Evolutionary conservation across 805 yeast genomes (phyloP).

Genomic region (Pichia nanzhaoensis): DNA sequence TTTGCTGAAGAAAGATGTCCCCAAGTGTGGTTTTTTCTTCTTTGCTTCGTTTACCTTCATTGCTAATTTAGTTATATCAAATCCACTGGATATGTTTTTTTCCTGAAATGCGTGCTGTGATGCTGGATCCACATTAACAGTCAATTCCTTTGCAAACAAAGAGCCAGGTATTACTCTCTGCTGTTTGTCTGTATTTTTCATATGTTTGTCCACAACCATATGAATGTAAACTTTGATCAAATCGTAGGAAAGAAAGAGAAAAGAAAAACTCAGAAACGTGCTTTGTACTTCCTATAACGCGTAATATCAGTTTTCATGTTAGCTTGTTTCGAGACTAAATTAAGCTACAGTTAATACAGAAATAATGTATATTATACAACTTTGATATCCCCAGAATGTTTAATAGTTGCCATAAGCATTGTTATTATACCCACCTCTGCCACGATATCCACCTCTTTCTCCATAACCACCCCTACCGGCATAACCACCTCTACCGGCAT

Average conservation of each 20-base stretch:
- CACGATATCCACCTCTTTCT: not conserved
- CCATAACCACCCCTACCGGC: slow-evolving; percentile 6
- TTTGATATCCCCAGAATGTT: too few species aligned
- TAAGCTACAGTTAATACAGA: too few species aligned
- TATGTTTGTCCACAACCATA: not conserved
- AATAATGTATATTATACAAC: too few species aligned
- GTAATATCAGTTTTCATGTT: too few species aligned
- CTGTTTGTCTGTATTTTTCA: not conserved
- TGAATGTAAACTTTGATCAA: too few species aligned
- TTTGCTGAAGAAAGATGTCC: not conserved
- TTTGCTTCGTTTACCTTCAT: not conserved
- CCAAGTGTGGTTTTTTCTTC: not conserved
- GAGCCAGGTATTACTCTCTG: too few species aligned
- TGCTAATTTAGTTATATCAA: not conserved
- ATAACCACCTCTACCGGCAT: slow-evolving; percentile 4
- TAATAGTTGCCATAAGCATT: slow-evolving; percentile 2
- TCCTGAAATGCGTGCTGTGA: not conserved
- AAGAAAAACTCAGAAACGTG: too few species aligned
- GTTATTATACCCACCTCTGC: slow-evolving; percentile 1
- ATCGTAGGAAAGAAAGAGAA: too few species aligned
- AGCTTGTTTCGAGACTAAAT: too few species aligned
- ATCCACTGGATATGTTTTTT: not conserved
- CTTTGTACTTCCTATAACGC: too few species aligned
- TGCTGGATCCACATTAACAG: not conserved
- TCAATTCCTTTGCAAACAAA: slow-evolving; percentile 1